Percentiles rank a stretch among this genome's conserved stretches.
These are phyloP conservation scores for Pontederia crassipes DNA, from an alignment of 176 grass and related monocot genomes.

Conservation along the genomic window DNA sequence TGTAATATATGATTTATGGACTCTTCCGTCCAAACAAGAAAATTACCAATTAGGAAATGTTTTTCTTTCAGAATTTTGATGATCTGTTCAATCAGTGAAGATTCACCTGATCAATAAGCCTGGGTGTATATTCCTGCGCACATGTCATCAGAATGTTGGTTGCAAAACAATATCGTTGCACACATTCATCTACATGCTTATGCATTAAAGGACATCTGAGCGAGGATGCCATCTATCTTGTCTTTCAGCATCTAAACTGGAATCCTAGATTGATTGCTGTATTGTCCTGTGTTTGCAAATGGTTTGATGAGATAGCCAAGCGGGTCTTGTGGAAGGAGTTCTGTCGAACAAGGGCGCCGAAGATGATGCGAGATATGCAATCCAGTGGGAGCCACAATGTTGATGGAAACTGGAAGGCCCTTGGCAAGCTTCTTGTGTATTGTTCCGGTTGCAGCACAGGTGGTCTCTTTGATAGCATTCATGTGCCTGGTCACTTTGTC, in stretches of 20 bases:
- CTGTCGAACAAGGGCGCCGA: slow-evolving; percentile 77
- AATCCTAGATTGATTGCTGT: slow-evolving; percentile 76
- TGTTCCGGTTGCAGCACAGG: slow-evolving; percentile 72
- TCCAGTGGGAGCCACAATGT: slow-evolving; percentile 77
- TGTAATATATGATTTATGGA: too few species aligned
- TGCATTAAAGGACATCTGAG: slow-evolving; percentile 87
- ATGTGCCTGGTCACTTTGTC: slow-evolving; percentile 67
- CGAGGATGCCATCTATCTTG: slow-evolving; percentile 81
- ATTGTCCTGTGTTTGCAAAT: slow-evolving; percentile 93
- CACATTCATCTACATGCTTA: slow-evolving; percentile 60
- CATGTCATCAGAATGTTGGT: slow-evolving; percentile 44
- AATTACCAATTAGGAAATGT: too few species aligned
- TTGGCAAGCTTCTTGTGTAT: slow-evolving; percentile 89
- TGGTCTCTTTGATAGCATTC: slow-evolving; percentile 47
- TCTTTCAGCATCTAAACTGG: slow-evolving; percentile 95
- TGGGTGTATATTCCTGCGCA: neutral
- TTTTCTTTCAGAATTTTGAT: neutral
- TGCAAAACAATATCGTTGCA: slow-evolving; percentile 89
- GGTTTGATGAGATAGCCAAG: slow-evolving; percentile 89
- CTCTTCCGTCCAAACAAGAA: too few species aligned
- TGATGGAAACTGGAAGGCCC: slow-evolving; percentile 95
- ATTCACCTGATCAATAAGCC: neutral
- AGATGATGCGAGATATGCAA: slow-evolving; percentile 97
- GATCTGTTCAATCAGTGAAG: neutral
- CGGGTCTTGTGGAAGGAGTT: slow-evolving; percentile 93